phyloP scores from a whole-genome alignment of 805 yeast species.

The Kregervanrija pseudodelftensis region DNA sequence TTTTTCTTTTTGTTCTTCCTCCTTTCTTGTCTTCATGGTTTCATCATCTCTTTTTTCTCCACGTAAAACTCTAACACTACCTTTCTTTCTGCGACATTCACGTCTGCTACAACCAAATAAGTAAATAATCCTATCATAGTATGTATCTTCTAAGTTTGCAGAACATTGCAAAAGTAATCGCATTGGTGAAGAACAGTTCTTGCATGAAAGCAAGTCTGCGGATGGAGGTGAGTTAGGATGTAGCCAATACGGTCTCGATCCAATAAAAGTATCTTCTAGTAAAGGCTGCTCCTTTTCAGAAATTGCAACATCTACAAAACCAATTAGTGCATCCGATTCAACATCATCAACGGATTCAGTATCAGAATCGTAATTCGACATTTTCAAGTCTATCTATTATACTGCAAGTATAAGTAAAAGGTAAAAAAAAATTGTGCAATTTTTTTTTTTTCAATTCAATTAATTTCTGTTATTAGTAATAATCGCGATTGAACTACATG shows the following conservation, averaged over 20 bases:
- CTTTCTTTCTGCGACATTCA: constrained; percentile 60
- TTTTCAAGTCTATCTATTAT: too few relatives aligned
- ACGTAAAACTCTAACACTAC: constrained; percentile 69
- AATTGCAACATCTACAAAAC: constrained; percentile 58
- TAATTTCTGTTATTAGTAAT: too few relatives aligned
- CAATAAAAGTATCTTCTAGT: constrained; percentile 68
- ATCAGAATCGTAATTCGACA: constrained; percentile 7
- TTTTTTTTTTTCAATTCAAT: too few relatives aligned
- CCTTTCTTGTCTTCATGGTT: constrained; percentile 34
- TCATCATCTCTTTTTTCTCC: constrained; percentile 60
- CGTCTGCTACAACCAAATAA: constrained; percentile 66
- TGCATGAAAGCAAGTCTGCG: constrained; percentile 49
- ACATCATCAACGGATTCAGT: constrained; percentile 12
- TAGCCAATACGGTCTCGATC: constrained; percentile 74
- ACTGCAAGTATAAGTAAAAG: too few relatives aligned
- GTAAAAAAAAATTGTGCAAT: too few relatives aligned
- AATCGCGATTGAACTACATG: too few relatives aligned
- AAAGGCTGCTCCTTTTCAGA: constrained; percentile 39
- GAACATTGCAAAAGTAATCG: constrained; percentile 70
- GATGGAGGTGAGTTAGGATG: constrained; percentile 52
- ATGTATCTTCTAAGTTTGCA: constrained; percentile 65
- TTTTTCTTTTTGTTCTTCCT: constrained; percentile 33
- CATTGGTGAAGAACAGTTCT: constrained; percentile 55
- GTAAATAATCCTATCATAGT: constrained; percentile 77
- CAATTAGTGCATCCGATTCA: constrained; percentile 41